Evolutionary conservation across 1,284 basidiomycete genomes (phyloP).

Genomic region (Coniferiporia weirii): DNA sequence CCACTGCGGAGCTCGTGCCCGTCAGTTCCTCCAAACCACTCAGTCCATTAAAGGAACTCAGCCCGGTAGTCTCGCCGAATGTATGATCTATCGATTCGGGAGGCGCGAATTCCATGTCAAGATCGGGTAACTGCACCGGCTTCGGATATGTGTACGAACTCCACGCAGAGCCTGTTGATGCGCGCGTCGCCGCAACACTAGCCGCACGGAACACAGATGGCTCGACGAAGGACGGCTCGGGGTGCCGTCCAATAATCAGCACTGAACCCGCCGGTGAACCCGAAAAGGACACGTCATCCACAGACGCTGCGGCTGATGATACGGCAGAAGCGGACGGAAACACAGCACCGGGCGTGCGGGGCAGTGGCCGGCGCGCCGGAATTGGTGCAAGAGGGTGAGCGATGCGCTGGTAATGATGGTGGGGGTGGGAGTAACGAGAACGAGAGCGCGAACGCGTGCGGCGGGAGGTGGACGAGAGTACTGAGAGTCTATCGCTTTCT

Average conservation of each 20-base stretch:
- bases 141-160: constrained; percentile 16
- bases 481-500: constrained; percentile 5
- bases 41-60: background rate
- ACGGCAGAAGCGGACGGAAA: background rate
- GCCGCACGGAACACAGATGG: constrained; percentile 12
- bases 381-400: background rate
- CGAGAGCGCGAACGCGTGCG: background rate
- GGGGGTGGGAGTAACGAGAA: background rate
- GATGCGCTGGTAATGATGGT: background rate
- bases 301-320: background rate
- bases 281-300: background rate
- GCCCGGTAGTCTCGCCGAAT: background rate
- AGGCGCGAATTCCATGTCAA: constrained; percentile 11
- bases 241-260: constrained; percentile 8
- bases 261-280: constrained; percentile 7
- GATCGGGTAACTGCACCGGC: constrained; percentile 14
- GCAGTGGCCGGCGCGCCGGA: background rate
- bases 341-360: background rate
- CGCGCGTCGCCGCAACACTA: constrained; percentile 18
- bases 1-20: background rate
- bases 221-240: constrained; percentile 16
- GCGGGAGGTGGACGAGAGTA: constrained; percentile 10
- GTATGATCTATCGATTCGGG: background rate
- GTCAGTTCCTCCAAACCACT: background rate
- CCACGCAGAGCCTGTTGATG: constrained; percentile 14